A percentile compares a stretch with the other conserved stretches of the same genome.
phyloP scores from a whole-genome alignment of 1,284 basidiomycete species.

The Leccinum proximum region DNA sequence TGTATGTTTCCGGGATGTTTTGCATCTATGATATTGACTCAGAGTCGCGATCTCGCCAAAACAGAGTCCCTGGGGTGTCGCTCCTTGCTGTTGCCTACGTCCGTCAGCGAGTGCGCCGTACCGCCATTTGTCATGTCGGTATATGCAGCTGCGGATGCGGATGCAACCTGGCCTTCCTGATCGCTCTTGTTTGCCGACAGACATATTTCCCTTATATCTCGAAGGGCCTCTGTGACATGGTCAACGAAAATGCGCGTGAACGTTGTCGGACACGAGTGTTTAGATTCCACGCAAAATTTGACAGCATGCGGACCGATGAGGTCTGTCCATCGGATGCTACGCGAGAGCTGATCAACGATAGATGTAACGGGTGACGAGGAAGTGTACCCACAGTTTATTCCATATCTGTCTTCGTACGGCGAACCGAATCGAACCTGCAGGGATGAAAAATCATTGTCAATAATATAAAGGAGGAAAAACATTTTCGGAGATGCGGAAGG shows the following conservation, averaged over 20 bases:
- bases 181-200: constrained; percentile 14
- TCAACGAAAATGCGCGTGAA: constrained; percentile 73
- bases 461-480: not conserved
- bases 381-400: constrained; percentile 77
- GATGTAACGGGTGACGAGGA: not conserved
- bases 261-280: constrained; percentile 67
- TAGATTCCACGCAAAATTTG: constrained; percentile 96
- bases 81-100: not conserved
- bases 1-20: not conserved
- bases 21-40: constrained; percentile 2
- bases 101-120: not conserved
- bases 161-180: constrained; percentile 7
- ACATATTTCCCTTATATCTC: constrained; percentile 68
- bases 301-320: constrained; percentile 78
- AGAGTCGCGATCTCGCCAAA: constrained; percentile 20
- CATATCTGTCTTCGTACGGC: constrained; percentile 82
- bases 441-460: constrained; percentile 8
- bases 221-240: constrained; percentile 65
- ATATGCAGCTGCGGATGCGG: not conserved
- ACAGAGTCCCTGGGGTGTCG: constrained; percentile 3
- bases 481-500: not conserved
- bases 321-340: constrained; percentile 45
- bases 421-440: constrained; percentile 63
- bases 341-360: not conserved
- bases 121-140: not conserved